These are phyloP conservation scores for Botrytis cinerea DNA, from an alignment of 2,329 filamentous ascomycete genomes.

Conservation along the genomic window DNA sequence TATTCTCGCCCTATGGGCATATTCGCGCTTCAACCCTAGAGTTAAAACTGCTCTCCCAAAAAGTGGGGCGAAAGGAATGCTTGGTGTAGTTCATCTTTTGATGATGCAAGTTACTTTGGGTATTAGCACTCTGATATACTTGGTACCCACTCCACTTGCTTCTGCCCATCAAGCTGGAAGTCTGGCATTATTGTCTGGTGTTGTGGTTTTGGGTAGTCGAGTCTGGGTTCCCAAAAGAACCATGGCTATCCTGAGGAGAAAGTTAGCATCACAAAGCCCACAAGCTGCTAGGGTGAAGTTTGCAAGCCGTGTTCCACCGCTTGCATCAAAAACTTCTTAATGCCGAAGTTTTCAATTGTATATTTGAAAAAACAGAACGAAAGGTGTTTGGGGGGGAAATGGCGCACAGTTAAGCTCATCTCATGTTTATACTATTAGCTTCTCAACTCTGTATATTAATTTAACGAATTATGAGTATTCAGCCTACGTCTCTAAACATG, in stretches of 20 bases:
- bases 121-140: slow-evolving; percentile 88
- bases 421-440: slow-evolving; percentile 10
- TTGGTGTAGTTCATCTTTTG: slow-evolving; percentile 81
- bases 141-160: slow-evolving; percentile 85
- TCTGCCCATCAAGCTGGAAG: slow-evolving; percentile 92
- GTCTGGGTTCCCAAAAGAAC: slow-evolving; percentile 71
- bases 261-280: slow-evolving; percentile 24
- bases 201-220: slow-evolving; percentile 75
- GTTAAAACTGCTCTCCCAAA: slow-evolving; percentile 60
- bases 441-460: slow-evolving; percentile 18
- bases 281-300: slow-evolving; percentile 21
- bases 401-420: not conserved
- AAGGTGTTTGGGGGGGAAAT: not conserved
- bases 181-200: slow-evolving; percentile 79
- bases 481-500: too few relatives aligned
- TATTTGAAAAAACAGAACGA: not conserved
- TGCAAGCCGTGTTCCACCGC: not conserved
- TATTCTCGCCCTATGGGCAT: slow-evolving; percentile 78
- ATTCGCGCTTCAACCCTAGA: slow-evolving; percentile 65
- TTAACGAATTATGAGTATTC: not conserved
- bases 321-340: not conserved
- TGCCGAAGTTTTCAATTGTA: not conserved
- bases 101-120: slow-evolving; percentile 81
- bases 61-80: slow-evolving; percentile 66
- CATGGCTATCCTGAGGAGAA: slow-evolving; percentile 56